Evolutionary conservation across 768 basidiomycete genomes (phyloP).

Genomic region (Galerina sulciceps): DNA sequence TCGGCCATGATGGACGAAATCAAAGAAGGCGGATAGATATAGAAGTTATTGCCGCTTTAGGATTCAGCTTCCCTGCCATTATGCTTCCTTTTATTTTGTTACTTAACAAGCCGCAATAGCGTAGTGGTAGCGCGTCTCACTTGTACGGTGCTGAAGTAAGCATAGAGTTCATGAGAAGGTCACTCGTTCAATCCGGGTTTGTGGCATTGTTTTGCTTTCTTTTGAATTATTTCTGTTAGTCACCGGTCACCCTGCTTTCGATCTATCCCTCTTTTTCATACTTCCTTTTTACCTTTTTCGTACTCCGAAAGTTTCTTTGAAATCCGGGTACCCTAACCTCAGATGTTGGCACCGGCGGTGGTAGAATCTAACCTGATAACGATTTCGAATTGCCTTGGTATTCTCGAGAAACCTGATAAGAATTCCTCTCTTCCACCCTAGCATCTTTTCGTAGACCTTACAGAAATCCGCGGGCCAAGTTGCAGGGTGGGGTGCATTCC

Average conservation of each 20-base stretch:
- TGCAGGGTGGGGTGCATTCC: too few species aligned
- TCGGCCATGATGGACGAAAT: slow-evolving; percentile 25
- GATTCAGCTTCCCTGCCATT: neutral
- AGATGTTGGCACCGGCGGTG: too few species aligned
- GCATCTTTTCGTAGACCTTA: too few species aligned
- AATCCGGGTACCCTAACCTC: too few species aligned
- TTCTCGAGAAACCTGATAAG: too few species aligned
- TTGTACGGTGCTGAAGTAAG: slow-evolving; percentile 25
- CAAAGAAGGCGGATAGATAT: neutral
- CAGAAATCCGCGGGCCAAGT: too few species aligned
- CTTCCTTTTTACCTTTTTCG: too few species aligned
- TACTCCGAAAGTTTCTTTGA: neutral
- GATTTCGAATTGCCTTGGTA: too few species aligned
- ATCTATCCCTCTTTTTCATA: too few species aligned
- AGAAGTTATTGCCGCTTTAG: neutral
- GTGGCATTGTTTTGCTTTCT: slow-evolving; percentile 29
- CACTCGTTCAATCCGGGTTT: slow-evolving; percentile 47
- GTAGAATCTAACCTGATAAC: too few species aligned
- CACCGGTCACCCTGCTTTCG: too few species aligned
- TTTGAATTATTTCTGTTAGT: neutral
- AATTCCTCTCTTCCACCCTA: too few species aligned
- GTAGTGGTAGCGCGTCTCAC: slow-evolving; percentile 47
- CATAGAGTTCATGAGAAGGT: slow-evolving; percentile 35
- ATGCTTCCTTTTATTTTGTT: neutral
- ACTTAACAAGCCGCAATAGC: slow-evolving; percentile 32